Base-by-base conservation (phyloP, 345 rosid species). In the Microcos paniculata region DNA sequence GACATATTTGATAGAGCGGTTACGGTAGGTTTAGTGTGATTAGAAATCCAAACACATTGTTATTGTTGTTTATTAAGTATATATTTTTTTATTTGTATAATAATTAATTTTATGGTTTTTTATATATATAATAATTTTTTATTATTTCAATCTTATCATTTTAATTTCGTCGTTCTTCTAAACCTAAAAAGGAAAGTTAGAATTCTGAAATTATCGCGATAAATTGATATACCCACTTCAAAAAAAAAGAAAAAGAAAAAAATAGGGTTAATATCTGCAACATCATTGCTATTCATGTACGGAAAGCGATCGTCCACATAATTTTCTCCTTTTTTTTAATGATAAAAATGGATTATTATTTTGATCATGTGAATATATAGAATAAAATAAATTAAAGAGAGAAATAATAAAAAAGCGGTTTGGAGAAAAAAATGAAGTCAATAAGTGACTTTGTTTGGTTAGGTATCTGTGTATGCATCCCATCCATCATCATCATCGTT, bases 261-360 rank as follows among this genome's bases (percentile, higher is more conserved):
- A 8, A n/a, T 30, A 6, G 65, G 21, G 42, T 30, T 59, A 58
- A 26, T 13, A 35, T 49, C 19, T 53, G 26, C 69, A n/a, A n/a
- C 51, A 65, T 65, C 62, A 38, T 72, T 21, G n/a, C 46, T 33
- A 35, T 35, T n/a, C 52, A 56, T 40, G 75, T 57, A 72, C 75
- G 75, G 75, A 56, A 72, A 56, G 75, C 65, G 38, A 42, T 72
- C 52, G 52, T 72, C 65, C 65, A 72, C 75, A 53, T 70, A 52
- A 33, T 35, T 35, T 35, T 35, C 40, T 35, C 6, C 6, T 0
- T 35, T 35, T 0, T 35, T 35, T 35, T 35, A 2, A n/a, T n/a
- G n/a, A n/a, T n/a, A 55, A 71, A 8, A 38, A 35, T 0, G 13
- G 38, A n/a, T 3, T 11, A 1, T 68, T 45, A 66, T 65, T 46